Evolutionary conservation across 768 basidiomycete species (phyloP), one percentile per base, ranked within the genome.

Genomic region (Leccinum barrowsii): DNA sequence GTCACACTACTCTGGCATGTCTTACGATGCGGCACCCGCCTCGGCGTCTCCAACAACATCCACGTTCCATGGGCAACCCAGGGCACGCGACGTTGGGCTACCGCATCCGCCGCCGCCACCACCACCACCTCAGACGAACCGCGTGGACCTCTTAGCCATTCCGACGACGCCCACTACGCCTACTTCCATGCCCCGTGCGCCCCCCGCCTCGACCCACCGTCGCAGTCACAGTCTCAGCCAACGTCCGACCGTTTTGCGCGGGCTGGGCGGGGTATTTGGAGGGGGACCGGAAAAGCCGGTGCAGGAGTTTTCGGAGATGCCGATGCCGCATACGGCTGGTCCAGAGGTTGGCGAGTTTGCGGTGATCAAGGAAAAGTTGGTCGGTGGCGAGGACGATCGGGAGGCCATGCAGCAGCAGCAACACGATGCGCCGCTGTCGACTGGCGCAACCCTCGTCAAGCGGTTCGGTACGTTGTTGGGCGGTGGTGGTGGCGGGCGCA

Each of bases 151-250:
- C 19, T 37, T 61, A 34, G 51, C 54, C 7, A 10, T 55, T 15
- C 66, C 74, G 1, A 49, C 59, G 1, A 68, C 75, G 1, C 67
- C 74, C 0, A 75, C 72, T 17, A 55, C 72, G 0, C 52, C 67
- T 5, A 67, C 71, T 21, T 53, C 75, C 3, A 52, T 83, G 56
- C 89, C 88, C 1, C 80, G 88, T 35, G 84, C 88, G 1, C 91
- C 92, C 2, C 84, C 88, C 7, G 87, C 86, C 4, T 86, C 86
- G 30, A 89, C 87, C 5, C 92, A 94, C 72, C 80, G 87, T 54
- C 78, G 91, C 55, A 92, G 89, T 60, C 92, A 93, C 70, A 90
- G 89, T 67, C 79, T 94, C 72, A 90, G 87, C 64, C 89, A 92
- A 68, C 75, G 90, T 19, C 91, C 89, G 11, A 73, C 68, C 2